phyloP scores from a whole-genome alignment of 768 basidiomycete genomes.

The Mycena venus region DNA sequence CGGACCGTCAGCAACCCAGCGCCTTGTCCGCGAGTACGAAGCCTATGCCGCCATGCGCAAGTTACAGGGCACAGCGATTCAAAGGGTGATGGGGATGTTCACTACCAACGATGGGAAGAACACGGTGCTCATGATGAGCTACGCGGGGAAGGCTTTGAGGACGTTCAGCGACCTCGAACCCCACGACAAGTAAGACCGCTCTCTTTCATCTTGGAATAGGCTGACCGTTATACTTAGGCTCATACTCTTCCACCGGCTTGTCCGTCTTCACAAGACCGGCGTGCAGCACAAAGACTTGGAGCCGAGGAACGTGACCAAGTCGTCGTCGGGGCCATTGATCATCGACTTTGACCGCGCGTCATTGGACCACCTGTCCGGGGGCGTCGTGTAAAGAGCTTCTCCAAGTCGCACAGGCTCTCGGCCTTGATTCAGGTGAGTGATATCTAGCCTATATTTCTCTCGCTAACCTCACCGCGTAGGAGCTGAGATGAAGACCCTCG shows the following conservation, averaged over 20 bases:
- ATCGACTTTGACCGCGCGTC: conserved; percentile 24
- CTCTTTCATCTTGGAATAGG: not conserved
- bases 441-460: not conserved
- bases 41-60: conserved; percentile 6
- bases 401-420: conserved; percentile 4
- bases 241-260: conserved; percentile 19
- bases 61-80: conserved; percentile 20
- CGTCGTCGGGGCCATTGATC: conserved; percentile 16
- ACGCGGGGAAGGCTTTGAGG: conserved; percentile 14
- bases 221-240: conserved; percentile 9
- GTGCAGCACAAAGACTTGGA: conserved; percentile 26
- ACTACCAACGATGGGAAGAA: not conserved
- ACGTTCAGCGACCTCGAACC: conserved; percentile 12
- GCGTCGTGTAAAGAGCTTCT: conserved; percentile 11
- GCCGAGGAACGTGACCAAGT: conserved; percentile 21
- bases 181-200: conserved; percentile 9
- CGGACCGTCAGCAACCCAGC: conserved; percentile 1
- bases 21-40: conserved; percentile 11
- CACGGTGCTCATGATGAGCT: conserved; percentile 20
- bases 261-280: conserved; percentile 15
- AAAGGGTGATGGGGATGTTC: conserved; percentile 14
- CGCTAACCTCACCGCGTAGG: not conserved
- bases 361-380: conserved; percentile 18
- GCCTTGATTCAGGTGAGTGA: conserved; percentile 13
- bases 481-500: not conserved